Conservation (phyloP, 805 yeast species). For the Wickerhamiella cacticola region DNA sequence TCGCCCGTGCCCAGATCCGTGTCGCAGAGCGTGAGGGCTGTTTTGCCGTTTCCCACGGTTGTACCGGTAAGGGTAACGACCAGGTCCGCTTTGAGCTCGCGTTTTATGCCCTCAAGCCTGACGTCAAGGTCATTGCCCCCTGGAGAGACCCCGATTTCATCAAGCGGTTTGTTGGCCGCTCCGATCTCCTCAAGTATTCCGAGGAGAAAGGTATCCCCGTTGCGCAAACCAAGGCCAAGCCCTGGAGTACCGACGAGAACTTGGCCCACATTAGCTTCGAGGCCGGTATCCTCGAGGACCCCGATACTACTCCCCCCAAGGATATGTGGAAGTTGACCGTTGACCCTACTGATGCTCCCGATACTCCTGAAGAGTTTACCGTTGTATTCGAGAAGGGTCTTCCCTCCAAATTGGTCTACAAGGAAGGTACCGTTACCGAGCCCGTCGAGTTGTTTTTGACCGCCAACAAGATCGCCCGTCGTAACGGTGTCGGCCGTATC, state of each 20-base stretch:
- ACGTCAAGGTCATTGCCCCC: slow-evolving; percentile 92
- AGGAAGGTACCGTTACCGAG: slow-evolving; percentile 54
- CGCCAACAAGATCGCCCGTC: slow-evolving; percentile 92
- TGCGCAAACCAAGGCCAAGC: slow-evolving; percentile 94
- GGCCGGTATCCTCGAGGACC: slow-evolving; percentile 98
- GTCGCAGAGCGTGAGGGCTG: slow-evolving; percentile 97
- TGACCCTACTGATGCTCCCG: slow-evolving; percentile 93
- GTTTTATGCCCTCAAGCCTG: slow-evolving; percentile 96
- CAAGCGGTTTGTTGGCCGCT: slow-evolving; percentile 95
- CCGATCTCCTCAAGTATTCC: slow-evolving; percentile 88
- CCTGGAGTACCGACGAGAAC: slow-evolving; percentile 99
- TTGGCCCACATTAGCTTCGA: slow-evolving; percentile 98
- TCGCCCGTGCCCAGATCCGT: slow-evolving; percentile 94
- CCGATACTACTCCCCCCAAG: slow-evolving; percentile 97
- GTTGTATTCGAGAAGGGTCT: slow-evolving; percentile 76
- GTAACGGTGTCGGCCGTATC: slow-evolving; percentile 98
- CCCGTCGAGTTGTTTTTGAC: slow-evolving; percentile 87
- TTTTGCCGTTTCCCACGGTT: slow-evolving; percentile 97
- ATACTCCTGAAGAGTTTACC: slow-evolving; percentile 76
- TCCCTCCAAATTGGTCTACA: slow-evolving; percentile 67
- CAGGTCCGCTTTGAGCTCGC: slow-evolving; percentile 96
- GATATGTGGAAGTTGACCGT: slow-evolving; percentile 99
- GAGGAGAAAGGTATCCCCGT: slow-evolving; percentile 87
- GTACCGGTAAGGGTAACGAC: slow-evolving; percentile 99
- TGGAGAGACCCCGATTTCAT: slow-evolving; percentile 97